Evolutionary conservation across 768 basidiomycete species (phyloP).

Genomic region (Agaricus blazei): DNA sequence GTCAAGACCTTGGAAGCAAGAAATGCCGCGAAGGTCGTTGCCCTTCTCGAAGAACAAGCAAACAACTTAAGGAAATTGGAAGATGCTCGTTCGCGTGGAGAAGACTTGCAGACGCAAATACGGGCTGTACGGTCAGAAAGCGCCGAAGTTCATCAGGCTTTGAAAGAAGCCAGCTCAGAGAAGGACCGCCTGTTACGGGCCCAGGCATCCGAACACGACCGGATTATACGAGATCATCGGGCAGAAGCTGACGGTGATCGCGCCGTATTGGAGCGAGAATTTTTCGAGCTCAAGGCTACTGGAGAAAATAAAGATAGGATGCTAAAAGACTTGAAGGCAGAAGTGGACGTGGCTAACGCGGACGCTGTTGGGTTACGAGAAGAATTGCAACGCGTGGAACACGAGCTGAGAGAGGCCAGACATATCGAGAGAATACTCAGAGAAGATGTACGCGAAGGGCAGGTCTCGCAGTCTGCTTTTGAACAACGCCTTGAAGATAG

Average conservation of each 20-base stretch:
- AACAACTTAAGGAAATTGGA: slow-evolving; percentile 65
- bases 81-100: slow-evolving; percentile 67
- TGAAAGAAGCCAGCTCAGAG: slow-evolving; percentile 66
- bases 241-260: slow-evolving; percentile 93
- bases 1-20: slow-evolving; percentile 62
- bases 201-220: slow-evolving; percentile 65
- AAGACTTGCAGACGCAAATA: slow-evolving; percentile 74
- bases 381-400: slow-evolving; percentile 67
- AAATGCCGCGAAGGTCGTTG: slow-evolving; percentile 57
- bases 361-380: slow-evolving; percentile 68
- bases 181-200: slow-evolving; percentile 72
- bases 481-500: slow-evolving; percentile 64
- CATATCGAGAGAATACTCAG: slow-evolving; percentile 66
- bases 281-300: slow-evolving; percentile 62
- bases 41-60: slow-evolving; percentile 74
- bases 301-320: slow-evolving; percentile 58
- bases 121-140: slow-evolving; percentile 66
- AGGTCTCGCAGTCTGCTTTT: slow-evolving; percentile 59
- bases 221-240: slow-evolving; percentile 77
- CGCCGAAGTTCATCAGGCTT: slow-evolving; percentile 60
- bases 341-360: slow-evolving; percentile 58
- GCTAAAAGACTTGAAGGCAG: slow-evolving; percentile 56
- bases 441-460: slow-evolving; percentile 68
- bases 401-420: slow-evolving; percentile 62
- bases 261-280: slow-evolving; percentile 87